Evolutionary conservation across 495 filamentous ascomycete species (phyloP).

Genomic region (Neurospora cerealis): DNA sequence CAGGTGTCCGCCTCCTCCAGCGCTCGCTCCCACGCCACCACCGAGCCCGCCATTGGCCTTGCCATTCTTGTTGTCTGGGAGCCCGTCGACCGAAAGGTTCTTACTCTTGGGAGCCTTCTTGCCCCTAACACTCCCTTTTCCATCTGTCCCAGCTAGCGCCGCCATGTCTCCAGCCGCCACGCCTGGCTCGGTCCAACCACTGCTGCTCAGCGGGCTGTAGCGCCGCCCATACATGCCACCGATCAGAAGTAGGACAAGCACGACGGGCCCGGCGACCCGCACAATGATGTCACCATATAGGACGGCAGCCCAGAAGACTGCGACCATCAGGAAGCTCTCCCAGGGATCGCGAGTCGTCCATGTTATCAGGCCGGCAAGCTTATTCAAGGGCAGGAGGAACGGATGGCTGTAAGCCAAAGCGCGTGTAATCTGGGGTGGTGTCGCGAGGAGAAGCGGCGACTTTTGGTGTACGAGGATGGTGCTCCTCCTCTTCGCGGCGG

Average conservation of each 20-base stretch:
- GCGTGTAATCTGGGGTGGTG: conserved; percentile 85
- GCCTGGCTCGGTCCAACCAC: conserved; percentile 51
- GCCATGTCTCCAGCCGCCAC: conserved; percentile 13
- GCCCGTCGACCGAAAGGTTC: conserved; percentile 22
- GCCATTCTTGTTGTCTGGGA: conserved; percentile 39
- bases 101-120: conserved; percentile 20
- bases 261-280: conserved; percentile 68
- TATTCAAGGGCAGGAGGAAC: conserved; percentile 80
- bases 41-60: conserved; percentile 23
- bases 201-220: conserved; percentile 83
- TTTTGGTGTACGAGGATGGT: conserved; percentile 95
- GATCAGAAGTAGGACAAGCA: conserved; percentile 70
- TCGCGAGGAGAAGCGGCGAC: conserved; percentile 83
- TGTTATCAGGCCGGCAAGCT: conserved; percentile 69
- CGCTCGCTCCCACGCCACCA: conserved; percentile 4
- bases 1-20: conserved; percentile 38
- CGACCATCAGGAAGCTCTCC: conserved; percentile 89
- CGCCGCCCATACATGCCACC: conserved; percentile 86
- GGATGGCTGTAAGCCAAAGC: conserved; percentile 91
- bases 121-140: conserved; percentile 7
- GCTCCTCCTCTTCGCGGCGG: conserved; percentile 66
- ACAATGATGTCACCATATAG: conserved; percentile 79
- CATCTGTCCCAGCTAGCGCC: conserved; percentile 2
- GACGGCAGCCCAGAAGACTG: conserved; percentile 71
- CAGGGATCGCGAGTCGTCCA: conserved; percentile 92